Percentiles rank a stretch among this genome's conserved stretches.
These are phyloP conservation scores for Sherardia arvensis DNA, from an alignment of 257 asterid species.

Conservation along the genomic window DNA sequence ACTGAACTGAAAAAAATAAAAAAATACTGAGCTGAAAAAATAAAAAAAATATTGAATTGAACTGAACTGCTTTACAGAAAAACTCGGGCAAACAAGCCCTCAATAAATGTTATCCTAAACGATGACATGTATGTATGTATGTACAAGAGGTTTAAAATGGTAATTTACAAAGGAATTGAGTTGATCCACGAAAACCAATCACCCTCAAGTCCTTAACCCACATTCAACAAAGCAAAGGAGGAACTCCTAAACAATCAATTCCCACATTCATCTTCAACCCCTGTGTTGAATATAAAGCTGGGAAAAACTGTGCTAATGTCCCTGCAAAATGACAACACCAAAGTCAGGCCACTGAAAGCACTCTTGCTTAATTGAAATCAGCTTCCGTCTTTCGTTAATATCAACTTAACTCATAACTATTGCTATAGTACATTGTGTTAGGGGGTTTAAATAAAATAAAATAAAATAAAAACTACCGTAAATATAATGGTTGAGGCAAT, in stretches of 20 bases:
- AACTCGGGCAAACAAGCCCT: no score
- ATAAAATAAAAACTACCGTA: no score
- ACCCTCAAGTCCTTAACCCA: not conserved
- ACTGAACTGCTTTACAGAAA: no score
- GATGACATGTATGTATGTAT: not conserved
- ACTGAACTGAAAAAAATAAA: no score
- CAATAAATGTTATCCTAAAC: not conserved
- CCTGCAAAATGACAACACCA: slow-evolving; percentile 26
- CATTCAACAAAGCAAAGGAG: not conserved
- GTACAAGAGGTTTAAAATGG: not conserved
- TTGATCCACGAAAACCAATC: not conserved
- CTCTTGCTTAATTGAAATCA: not conserved
- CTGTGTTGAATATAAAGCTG: slow-evolving; percentile 58
- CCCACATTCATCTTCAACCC: slow-evolving; percentile 45
- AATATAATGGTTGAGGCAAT: not conserved
- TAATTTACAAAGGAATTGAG: not conserved
- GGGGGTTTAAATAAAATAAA: no score
- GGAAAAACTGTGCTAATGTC: slow-evolving; percentile 59
- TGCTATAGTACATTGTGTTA: no score
- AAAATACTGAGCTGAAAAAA: no score
- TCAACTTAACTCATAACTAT: not conserved
- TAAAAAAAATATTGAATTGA: no score
- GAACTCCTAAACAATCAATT: not conserved
- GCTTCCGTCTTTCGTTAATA: not conserved
- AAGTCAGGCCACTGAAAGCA: not conserved